A percentile compares a stretch with the other conserved stretches of the same genome.
Conservation (phyloP, 495 filamentous ascomycete species). For the Xylaria flabelliformis region DNA sequence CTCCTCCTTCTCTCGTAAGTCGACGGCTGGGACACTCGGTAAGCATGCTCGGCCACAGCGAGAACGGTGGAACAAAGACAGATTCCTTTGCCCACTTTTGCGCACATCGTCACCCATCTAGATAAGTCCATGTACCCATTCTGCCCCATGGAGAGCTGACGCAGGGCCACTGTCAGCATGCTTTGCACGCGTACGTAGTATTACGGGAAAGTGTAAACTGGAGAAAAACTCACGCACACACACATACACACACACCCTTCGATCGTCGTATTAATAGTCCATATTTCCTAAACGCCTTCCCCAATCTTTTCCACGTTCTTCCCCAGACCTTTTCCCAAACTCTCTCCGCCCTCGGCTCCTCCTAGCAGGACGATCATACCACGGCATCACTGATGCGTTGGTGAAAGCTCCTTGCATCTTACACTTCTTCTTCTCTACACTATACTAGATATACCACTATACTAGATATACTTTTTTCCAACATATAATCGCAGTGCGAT, state of each 20-base stretch:
- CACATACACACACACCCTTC: not conserved
- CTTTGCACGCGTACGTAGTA: not conserved
- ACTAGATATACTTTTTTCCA: not conserved
- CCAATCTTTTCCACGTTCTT: conserved; percentile 15
- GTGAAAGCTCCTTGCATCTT: not conserved
- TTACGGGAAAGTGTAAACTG: conserved; percentile 6
- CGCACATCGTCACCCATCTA: conserved; percentile 3
- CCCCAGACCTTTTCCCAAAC: not conserved
- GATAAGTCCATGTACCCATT: not conserved
- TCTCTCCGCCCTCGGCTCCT: conserved; percentile 2
- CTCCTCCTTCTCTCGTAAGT: not conserved
- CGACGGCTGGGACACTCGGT: not conserved
- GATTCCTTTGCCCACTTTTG: conserved; percentile 16
- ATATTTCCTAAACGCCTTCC: conserved; percentile 1
- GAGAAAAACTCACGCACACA: not conserved
- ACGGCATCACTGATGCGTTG: conserved; percentile 16
- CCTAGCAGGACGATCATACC: conserved; percentile 7
- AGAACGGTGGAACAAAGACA: conserved; percentile 11
- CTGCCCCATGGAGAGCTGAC: conserved; percentile 16
- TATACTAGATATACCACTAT: not conserved
- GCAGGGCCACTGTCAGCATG: not conserved
- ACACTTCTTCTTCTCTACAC: not conserved
- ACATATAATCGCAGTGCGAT: not conserved
- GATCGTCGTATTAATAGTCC: conserved; percentile 1
- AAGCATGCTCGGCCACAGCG: not conserved